These are phyloP conservation scores for Plasmodium coatneyi DNA, from an alignment of 169 alveolate genomes.

Conservation along the genomic window DNA sequence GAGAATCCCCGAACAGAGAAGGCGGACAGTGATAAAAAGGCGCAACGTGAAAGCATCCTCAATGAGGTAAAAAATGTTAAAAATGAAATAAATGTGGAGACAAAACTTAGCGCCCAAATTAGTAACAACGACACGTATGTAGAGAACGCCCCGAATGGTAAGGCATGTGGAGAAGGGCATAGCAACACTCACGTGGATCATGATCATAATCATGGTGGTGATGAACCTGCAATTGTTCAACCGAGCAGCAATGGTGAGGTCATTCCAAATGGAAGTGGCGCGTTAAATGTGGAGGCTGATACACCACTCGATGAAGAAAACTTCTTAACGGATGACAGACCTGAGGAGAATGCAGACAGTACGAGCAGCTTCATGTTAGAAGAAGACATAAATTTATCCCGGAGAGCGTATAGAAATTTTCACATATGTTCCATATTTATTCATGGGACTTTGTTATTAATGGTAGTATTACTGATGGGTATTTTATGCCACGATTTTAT, in stretches of 20 bases:
- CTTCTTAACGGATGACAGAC: background rate
- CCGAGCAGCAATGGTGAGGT: background rate
- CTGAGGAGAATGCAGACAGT: slow-evolving; percentile 30
- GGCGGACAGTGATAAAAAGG: background rate
- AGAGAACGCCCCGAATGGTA: background rate
- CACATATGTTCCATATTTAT: slow-evolving; percentile 67
- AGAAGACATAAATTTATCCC: slow-evolving; percentile 56
- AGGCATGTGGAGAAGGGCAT: background rate
- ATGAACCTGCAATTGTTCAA: background rate
- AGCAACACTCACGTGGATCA: background rate
- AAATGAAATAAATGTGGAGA: background rate
- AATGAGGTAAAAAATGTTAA: background rate
- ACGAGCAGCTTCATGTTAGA: slow-evolving; percentile 48
- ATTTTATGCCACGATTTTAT: slow-evolving; percentile 33
- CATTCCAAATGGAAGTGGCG: background rate
- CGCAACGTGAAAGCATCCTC: background rate
- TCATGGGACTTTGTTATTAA: slow-evolving; percentile 39
- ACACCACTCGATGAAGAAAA: background rate
- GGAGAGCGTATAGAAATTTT: slow-evolving; percentile 61
- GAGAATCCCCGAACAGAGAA: background rate
- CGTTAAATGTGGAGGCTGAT: background rate
- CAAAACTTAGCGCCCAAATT: background rate
- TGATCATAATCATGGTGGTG: background rate
- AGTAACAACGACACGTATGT: background rate
- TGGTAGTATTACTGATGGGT: slow-evolving; percentile 29